Base-by-base conservation (phyloP, 768 basidiomycete species). In the Termitomyces titanicus region DNA sequence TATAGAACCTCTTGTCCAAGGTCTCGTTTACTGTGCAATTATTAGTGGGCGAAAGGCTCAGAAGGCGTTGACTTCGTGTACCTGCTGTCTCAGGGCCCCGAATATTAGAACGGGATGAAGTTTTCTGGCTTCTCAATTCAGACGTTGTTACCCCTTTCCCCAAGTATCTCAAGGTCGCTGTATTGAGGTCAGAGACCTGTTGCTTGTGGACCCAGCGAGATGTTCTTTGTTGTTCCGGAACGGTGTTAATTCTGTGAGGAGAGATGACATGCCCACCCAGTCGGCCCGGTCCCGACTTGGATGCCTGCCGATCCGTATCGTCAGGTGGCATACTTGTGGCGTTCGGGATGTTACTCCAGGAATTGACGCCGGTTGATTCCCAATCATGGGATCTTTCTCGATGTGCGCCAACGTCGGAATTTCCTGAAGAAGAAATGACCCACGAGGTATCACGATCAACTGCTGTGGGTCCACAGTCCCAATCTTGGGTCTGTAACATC, bases 181-280 rank as follows among this genome's bases (percentile, higher is more conserved):
- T 44, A 48, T 50, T 53, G 39, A 59, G 50, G 27, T 52, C 60
- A 35, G 50, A 52, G n/a, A 57, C 55, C 34, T 56, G 56, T 56
- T 56, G 54, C n/a, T 49, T 47, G 31, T 54, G 55, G 15, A 37
- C 53, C 40, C 39, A 53, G 33, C 35, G 50, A 39, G 27, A 44
- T 46, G 22, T 38, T 43, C 40, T 47, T 33, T 45, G 20, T 46
- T 54, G 34, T 34, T 53, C 51, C 43, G 51, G 33, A 46, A 35
- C 39, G 9, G 22, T 27, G 15, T 40, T n/a, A 47, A 44, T 56
- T 35, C 27, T 31, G 35, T 22, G 49, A 39, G 49, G 39, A 38
- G n/a, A 18, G 2, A 61, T 54, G n/a, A 52, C 45, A 25, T 55
- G 43, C 45, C 42, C 53, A 44, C 53, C 54, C 4, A 42, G 29